A percentile compares a stretch with the other conserved stretches of the same genome.
phyloP scores from a whole-genome alignment of 805 yeast genomes.

The Osmozyma mogii region DNA sequence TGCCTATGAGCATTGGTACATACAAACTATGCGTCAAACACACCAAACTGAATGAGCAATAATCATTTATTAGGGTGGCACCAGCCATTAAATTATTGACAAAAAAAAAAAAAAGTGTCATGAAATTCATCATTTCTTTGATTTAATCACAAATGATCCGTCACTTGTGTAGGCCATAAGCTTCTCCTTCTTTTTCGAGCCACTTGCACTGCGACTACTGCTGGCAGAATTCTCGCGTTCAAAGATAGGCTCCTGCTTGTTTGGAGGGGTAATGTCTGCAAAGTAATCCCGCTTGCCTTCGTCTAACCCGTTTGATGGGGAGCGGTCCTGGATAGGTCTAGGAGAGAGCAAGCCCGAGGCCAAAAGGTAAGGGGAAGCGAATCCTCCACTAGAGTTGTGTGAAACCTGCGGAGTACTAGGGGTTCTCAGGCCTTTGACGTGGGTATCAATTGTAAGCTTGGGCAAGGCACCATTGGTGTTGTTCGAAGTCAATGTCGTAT shows the following conservation, averaged over 20 bases:
- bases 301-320: constrained; percentile 6
- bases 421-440: constrained; percentile 15
- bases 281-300: constrained; percentile 7
- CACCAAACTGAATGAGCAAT: constrained; percentile 1
- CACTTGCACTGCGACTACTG: constrained; percentile 18
- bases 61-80: neutral
- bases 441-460: constrained; percentile 28
- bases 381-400: constrained; percentile 30
- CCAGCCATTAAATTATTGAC: neutral
- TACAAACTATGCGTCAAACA: neutral
- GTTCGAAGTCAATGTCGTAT: constrained; percentile 22
- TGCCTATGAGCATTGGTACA: neutral
- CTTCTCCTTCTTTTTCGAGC: constrained; percentile 18
- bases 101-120: neutral
- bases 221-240: too few relatives aligned
- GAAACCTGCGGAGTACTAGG: constrained; percentile 33
- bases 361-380: constrained; percentile 60
- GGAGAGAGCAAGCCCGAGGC: constrained; percentile 59
- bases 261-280: neutral
- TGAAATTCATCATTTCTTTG: constrained; percentile 14
- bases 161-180: constrained; percentile 35
- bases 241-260: too few relatives aligned
- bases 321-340: constrained; percentile 12
- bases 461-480: constrained; percentile 14
- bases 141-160: constrained; percentile 30